Base-by-base conservation (phyloP, 176 grass and related monocot genomes). In the Carex myosuroides region DNA sequence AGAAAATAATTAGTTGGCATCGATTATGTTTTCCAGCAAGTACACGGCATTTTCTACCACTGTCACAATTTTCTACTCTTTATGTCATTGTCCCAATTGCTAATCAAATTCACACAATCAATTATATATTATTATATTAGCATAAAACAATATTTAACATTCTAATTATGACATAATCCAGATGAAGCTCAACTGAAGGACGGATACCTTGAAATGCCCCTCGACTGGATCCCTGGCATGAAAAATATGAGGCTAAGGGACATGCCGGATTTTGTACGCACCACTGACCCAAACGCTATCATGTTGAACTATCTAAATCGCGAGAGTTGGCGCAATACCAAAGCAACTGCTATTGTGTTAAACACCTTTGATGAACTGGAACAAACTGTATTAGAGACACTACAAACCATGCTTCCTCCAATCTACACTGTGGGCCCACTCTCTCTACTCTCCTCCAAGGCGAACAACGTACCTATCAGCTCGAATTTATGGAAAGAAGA, bases 221-320 rank as follows among this genome's bases (percentile, higher is more conserved):
- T 97, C 21, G 84, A 93, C 0, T 70, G 90, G 84, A 90, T 97
- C 44, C 89, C 91, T 3, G 94, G 94, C 8, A 53, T 90, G 42
- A 55, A 76, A 58, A 64, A 54, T 64, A 89, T 93, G 70, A 46
- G 87, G 60, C 77, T 97, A 16, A 83, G 81, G n/a, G 91, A 97
- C 70, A 85, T 97, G 29, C 94, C 94, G 13, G 91, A 85, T 83
- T 97, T 93, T 82, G 41, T 97, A n/a, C 87, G 85, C 59, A 90
- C 86, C 35, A 86, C 86, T 4, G 81, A 97, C 42, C 76, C 66
- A n/a, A 64, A 91, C 16, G 87, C 91, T 64, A 68, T 80, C 89
- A 83, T 93, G 89, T 56, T 91, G 41, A 55, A 69, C 42, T 90
- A 84, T 80, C 22, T 30, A 4, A 26, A 68, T 1, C 3, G 22